Evolutionary conservation across 352 stramenopile species (phyloP).

Genomic region (Globisporangium irregulare): DNA sequence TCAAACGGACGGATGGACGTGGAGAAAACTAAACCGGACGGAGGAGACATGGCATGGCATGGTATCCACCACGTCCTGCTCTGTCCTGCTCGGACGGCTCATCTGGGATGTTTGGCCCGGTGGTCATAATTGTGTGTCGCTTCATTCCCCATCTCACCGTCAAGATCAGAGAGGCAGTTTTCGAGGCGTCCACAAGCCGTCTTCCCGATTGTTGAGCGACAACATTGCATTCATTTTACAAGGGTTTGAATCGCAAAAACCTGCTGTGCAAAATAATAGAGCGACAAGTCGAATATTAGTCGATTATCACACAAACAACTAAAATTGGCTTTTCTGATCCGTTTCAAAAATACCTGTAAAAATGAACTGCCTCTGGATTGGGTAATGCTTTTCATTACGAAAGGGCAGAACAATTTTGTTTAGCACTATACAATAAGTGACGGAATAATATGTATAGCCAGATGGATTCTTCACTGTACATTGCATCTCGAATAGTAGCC

Average conservation of each 20-base stretch:
- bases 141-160: slow-evolving; percentile 2
- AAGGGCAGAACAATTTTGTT: background rate
- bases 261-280: background rate
- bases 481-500: background rate
- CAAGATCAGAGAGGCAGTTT: slow-evolving; percentile 1
- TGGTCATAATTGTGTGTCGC: background rate
- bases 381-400: background rate
- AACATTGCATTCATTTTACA: background rate
- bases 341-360: background rate
- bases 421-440: background rate
- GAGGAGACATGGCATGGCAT: too few species aligned
- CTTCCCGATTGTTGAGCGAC: background rate
- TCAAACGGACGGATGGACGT: background rate
- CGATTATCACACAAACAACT: background rate
- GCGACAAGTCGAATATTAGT: background rate
- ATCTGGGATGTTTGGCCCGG: background rate
- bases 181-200: slow-evolving; percentile 2
- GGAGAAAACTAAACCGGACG: background rate
- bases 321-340: background rate
- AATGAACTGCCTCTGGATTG: background rate
- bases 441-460: background rate
- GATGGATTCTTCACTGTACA: background rate
- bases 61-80: background rate
- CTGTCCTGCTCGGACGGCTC: background rate
- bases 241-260: background rate